Base-by-base conservation (phyloP, 768 basidiomycete species). In the Auricularia sp. region DNA sequence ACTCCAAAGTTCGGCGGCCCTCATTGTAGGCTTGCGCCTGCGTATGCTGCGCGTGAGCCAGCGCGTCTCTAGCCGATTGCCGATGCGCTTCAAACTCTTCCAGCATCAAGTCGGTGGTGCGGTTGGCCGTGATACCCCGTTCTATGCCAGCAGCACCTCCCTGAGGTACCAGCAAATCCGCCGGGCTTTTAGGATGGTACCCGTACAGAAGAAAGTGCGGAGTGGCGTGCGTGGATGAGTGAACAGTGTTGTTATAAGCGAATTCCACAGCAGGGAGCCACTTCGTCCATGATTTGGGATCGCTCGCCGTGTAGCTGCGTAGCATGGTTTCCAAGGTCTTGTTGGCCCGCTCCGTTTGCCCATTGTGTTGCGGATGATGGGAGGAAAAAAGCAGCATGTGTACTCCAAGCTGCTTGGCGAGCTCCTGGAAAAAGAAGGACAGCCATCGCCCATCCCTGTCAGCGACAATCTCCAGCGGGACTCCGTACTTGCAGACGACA, bases 301-400 rank as follows among this genome's bases (percentile, higher is more conserved):
- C n/a, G 16, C 42, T 72, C 65, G 36, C 36, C 0, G 69, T 62
- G 59, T 71, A 71, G 44, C 69, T 64, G 54, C 66, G 33, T 59
- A 70, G 73, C 61, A 71, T 67, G 1, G 70, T 68, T 62, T 77
- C 75, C 2, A 77, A n/a, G 0, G 64, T 54, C 35, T 72, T 69
- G 47, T 77, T 75, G 0, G 72, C 64, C 3, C 70, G 63, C 61
- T 77, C 74, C 1, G 75, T 75, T 45, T 75, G 74, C 0, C 76
- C 74, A 54, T 76, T 71, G 35, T 73, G 68, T 45, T 76, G 71
- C 0, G 75, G 76, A 62, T 76, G 76, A 13, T 66, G 65, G 0
- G 67, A 63, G 0, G 68, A 64, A 0, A 63, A 65, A 0, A 67
- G 44, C 0, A 54, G 37, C 65, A 67, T 65, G 5, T 42, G 35